Evolutionary conservation across 257 asterid species (phyloP).

Genomic region (Cinchona pubescens): DNA sequence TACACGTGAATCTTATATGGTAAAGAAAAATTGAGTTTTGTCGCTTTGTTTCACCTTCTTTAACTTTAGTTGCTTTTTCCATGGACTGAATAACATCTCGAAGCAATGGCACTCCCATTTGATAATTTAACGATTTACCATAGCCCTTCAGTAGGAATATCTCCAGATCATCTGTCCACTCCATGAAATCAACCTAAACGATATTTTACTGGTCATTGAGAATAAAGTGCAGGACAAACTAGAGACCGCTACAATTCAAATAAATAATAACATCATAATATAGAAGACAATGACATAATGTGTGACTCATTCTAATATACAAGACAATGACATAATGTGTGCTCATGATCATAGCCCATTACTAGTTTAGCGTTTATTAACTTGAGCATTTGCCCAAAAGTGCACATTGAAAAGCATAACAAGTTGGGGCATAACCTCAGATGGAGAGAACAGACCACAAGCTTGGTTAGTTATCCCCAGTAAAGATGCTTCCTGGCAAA

Average conservation of each 20-base stretch:
- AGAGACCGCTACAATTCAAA: background rate
- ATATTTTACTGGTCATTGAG: constrained; percentile 20
- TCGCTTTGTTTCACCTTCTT: constrained; percentile 51
- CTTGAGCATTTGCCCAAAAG: background rate
- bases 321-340: too few relatives aligned
- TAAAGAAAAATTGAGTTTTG: background rate
- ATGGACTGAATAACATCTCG: constrained; percentile 83
- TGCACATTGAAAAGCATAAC: background rate
- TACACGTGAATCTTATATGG: too few relatives aligned
- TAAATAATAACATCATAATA: too few relatives aligned
- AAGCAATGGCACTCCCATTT: constrained; percentile 93
- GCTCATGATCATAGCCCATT: background rate
- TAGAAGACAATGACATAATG: too few relatives aligned
- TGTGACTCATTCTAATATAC: too few relatives aligned
- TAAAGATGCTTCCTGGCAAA: constrained; percentile 86
- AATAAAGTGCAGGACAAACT: background rate
- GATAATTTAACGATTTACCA: constrained; percentile 83
- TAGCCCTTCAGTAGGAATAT: constrained; percentile 81
- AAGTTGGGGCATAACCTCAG: constrained; percentile 53
- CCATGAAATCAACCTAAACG: constrained; percentile 67
- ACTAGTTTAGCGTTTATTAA: background rate
- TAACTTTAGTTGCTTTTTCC: constrained; percentile 80
- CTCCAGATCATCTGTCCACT: constrained; percentile 96
- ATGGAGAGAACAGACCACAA: constrained; percentile 71
- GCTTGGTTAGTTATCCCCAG: constrained; percentile 77